Evolutionary conservation across 129 eudicot genomes (phyloP).

Genomic region (Chrysanthemum lavandulifolium): DNA sequence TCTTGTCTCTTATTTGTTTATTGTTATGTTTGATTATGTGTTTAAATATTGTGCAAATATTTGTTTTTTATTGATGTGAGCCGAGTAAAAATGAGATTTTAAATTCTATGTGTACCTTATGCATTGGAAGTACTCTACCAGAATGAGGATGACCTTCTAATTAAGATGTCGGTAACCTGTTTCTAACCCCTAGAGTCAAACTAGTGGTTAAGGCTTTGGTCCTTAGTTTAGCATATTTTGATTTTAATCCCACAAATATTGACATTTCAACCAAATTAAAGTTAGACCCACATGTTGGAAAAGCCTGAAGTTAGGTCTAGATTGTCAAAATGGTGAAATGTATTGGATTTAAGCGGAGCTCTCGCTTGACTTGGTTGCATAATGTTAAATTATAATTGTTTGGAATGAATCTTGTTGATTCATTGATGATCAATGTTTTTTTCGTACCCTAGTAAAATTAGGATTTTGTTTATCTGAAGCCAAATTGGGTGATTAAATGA

Average conservation of each 20-base stretch:
- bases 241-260: no score
- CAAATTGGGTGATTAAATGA: background rate
- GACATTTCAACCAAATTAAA: no score
- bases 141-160: no score
- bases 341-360: background rate
- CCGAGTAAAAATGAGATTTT: background rate
- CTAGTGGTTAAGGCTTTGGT: no score
- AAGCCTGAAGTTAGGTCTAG: no score
- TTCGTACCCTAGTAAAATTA: background rate
- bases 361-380: background rate
- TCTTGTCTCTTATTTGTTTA: slow-evolving; percentile 26
- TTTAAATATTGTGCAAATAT: background rate
- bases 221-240: no score
- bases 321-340: no score
- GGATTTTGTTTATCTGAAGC: slow-evolving; percentile 6
- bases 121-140: slow-evolving; percentile 1
- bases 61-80: background rate
- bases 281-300: no score
- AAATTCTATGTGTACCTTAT: slow-evolving; percentile 1
- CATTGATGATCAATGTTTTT: background rate
- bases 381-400: no score
- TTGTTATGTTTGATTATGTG: background rate
- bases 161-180: no score
- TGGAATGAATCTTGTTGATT: background rate
- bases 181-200: no score